Conservation (phyloP, 768 basidiomycete genomes). For the Termitomyces sp. region DNA sequence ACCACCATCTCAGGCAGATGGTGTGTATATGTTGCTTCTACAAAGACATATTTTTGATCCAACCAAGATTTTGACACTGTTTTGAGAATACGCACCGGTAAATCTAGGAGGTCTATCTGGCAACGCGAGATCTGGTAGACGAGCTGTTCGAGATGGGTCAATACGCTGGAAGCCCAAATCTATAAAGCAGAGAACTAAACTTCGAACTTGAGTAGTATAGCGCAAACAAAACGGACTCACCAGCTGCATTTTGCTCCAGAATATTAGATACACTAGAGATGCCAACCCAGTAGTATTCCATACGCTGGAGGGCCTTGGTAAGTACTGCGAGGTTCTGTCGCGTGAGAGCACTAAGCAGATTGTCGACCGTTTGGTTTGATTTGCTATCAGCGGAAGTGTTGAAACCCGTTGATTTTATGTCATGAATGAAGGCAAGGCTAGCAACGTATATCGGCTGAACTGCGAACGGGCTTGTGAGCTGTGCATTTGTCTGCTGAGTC, state of each 20-base stretch:
- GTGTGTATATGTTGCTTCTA: slow-evolving; percentile 1
- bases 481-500: background rate
- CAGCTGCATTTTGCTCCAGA: slow-evolving; percentile 8
- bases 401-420: slow-evolving; percentile 6
- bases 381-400: slow-evolving; percentile 1
- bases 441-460: slow-evolving; percentile 12
- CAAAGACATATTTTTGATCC: background rate
- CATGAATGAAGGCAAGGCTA: slow-evolving; percentile 12
- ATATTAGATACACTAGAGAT: slow-evolving; percentile 10
- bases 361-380: slow-evolving; percentile 10
- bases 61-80: background rate
- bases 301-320: slow-evolving; percentile 10
- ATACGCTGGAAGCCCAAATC: slow-evolving; percentile 11
- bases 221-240: background rate
- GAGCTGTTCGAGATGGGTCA: slow-evolving; percentile 3
- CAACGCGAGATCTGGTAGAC: slow-evolving; percentile 3
- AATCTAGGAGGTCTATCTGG: slow-evolving; percentile 2
- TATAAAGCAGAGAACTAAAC: background rate
- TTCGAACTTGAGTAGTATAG: background rate
- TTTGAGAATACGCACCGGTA: slow-evolving; percentile 1
- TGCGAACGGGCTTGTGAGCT: slow-evolving; percentile 13
- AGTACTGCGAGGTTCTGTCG: slow-evolving; percentile 13
- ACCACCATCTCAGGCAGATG: background rate
- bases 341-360: slow-evolving; percentile 9
- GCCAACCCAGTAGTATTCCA: slow-evolving; percentile 15